Evolutionary conservation across 257 asterid species (phyloP).

Genomic region (Rauvolfia tetraphylla): DNA sequence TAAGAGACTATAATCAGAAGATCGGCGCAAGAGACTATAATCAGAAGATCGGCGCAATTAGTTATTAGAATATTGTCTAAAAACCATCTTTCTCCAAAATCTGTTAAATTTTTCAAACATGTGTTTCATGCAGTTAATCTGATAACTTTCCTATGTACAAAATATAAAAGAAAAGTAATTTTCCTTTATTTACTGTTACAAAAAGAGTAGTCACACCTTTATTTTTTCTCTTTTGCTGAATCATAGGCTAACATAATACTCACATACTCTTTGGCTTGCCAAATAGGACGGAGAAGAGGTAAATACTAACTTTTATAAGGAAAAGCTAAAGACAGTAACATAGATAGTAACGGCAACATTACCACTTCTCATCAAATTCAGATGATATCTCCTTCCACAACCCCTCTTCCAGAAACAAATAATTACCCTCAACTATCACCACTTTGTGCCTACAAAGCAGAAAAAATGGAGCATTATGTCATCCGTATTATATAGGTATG

Average conservation of each 20-base stretch:
- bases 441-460: constrained; percentile 71
- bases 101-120: neutral
- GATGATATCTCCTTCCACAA: constrained; percentile 76
- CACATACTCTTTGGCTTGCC: neutral
- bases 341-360: too few relatives aligned
- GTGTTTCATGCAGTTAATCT: neutral
- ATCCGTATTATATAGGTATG: neutral
- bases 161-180: neutral
- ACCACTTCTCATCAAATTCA: constrained; percentile 87
- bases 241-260: neutral
- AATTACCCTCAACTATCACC: constrained; percentile 91
- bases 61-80: neutral
- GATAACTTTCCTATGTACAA: neutral
- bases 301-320: neutral
- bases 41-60: neutral
- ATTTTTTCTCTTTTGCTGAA: too few relatives aligned
- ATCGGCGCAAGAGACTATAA: neutral
- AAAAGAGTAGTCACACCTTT: too few relatives aligned
- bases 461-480: neutral
- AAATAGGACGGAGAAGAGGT: neutral
- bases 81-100: neutral
- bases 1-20: constrained; percentile 9
- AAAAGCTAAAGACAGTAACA: constrained; percentile 9
- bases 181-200: neutral
- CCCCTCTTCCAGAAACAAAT: constrained; percentile 71